phyloP scores from a whole-genome alignment of 2,329 filamentous ascomycete genomes.

The Talaromyces marneffei region DNA sequence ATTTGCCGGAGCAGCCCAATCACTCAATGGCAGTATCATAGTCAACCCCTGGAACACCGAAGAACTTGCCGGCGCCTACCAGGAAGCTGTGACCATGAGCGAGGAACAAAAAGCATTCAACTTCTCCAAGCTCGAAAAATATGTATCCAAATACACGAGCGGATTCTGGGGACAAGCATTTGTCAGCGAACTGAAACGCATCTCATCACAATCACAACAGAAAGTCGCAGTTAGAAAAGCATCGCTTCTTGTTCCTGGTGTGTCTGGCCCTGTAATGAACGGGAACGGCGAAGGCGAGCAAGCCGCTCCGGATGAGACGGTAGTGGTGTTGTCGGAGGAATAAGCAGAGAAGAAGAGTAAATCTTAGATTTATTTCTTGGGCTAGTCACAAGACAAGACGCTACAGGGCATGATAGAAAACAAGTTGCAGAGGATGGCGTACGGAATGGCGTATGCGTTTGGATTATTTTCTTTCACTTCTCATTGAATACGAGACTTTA shows the following conservation, averaged over 20 bases:
- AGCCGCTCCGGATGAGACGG: slow-evolving; percentile 6
- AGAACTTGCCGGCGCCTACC: slow-evolving; percentile 84
- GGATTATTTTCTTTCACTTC: neutral
- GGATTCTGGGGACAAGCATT: slow-evolving; percentile 92
- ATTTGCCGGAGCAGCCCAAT: slow-evolving; percentile 89
- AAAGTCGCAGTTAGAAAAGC: slow-evolving; percentile 33
- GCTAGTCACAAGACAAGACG: neutral
- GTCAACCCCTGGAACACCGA: slow-evolving; percentile 97
- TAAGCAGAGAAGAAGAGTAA: neutral
- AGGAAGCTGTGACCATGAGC: slow-evolving; percentile 91
- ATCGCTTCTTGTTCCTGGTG: slow-evolving; percentile 15
- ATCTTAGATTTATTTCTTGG: neutral
- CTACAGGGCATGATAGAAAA: slow-evolving; percentile 2
- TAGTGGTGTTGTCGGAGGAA: slow-evolving; percentile 10
- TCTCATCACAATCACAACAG: slow-evolving; percentile 41
- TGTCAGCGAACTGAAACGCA: slow-evolving; percentile 68
- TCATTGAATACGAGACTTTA: neutral
- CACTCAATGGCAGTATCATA: slow-evolving; percentile 80
- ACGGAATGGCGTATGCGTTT: neutral
- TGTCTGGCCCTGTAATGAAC: slow-evolving; percentile 16
- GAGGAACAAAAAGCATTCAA: slow-evolving; percentile 76
- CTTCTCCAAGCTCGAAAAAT: slow-evolving; percentile 82
- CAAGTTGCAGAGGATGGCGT: slow-evolving; percentile 1
- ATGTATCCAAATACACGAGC: slow-evolving; percentile 92
- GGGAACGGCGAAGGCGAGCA: slow-evolving; percentile 18